Evolutionary conservation across 345 rosid species (phyloP), one percentile per base, ranked within the genome.

Genomic region (Citrus australasica): DNA sequence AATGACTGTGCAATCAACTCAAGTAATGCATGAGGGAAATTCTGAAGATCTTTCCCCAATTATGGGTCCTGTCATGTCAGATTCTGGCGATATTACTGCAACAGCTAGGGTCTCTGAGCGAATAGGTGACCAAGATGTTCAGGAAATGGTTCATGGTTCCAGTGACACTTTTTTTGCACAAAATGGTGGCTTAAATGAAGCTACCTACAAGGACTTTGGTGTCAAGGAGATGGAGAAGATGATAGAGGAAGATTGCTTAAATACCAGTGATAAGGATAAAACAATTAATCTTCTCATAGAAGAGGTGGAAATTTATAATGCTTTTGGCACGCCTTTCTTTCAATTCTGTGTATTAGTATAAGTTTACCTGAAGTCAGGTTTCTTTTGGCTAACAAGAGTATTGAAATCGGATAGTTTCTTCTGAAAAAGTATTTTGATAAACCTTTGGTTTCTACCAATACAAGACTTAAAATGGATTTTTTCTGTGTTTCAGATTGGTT

Each of bases 401-500:
- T 32, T 32, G 33, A 72, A 32, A 3, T 2, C 32, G 32, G 40
- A 21, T 21, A 21, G 14, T 65, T 66, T 48, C 53, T 16, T 11
- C 9, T 64, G 24, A 21, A 24, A 2, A 60, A 22, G n/a, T 33
- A 13, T 19, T 72, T 53, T 33, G n/a, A 6, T 21, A n/a, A 66
- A 65, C 9, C 9, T 65, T 48, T 64, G 22, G 35, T 21, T 63
- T 7, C 22, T 64, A 10, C 9, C 16, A 42, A 38, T 24, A 37
- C 76, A 59, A 30, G 16, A 24, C 51, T 17, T 60, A 8, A 60
- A 25, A 42, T 74, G 27, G 2, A 38, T 6, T 63, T 30, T 35
- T 74, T 51, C 2, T 28, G 14, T 71, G 70, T 84, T 83, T 78
- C 91, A 96, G 99, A 86, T 96, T 70, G 79, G 84, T 72, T 79